A percentile compares a stretch with the other conserved stretches of the same genome.
phyloP scores from a whole-genome alignment of 2,329 filamentous ascomycete species.

The Ophiostoma pallidulum region DNA sequence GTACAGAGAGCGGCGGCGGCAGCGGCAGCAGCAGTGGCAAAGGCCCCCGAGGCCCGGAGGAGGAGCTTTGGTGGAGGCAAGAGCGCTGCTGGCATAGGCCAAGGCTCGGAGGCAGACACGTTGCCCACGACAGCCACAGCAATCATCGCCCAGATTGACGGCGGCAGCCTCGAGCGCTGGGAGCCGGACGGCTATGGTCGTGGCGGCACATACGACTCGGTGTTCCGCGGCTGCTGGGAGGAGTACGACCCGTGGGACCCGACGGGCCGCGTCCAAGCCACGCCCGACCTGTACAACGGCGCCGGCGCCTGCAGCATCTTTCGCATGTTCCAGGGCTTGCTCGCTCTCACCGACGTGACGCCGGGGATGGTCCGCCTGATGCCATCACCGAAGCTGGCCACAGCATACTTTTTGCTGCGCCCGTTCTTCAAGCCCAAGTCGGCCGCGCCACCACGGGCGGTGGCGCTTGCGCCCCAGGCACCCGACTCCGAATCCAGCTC shows the following conservation, averaged over 20 bases:
- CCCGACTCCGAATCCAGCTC: not conserved
- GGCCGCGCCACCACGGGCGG: too few species aligned
- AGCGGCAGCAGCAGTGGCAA: constrained; percentile 23
- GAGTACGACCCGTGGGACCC: constrained; percentile 48
- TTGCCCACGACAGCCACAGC: constrained; percentile 36
- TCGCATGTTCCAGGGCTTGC: constrained; percentile 49
- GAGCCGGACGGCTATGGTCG: constrained; percentile 58
- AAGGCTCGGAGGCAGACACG: too few species aligned
- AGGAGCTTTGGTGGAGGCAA: too few species aligned
- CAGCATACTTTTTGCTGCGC: constrained; percentile 39
- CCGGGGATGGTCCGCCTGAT: constrained; percentile 38
- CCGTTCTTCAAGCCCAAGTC: constrained; percentile 42
- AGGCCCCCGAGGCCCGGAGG: too few species aligned
- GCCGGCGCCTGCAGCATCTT: constrained; percentile 49
- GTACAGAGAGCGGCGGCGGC: constrained; percentile 18
- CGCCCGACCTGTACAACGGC: constrained; percentile 48
- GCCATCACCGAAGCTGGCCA: constrained; percentile 38
- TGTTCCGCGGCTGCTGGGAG: constrained; percentile 47
- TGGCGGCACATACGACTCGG: constrained; percentile 43
- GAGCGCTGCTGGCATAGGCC: too few species aligned
- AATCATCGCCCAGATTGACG: constrained; percentile 58
- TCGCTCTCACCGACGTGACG: constrained; percentile 43
- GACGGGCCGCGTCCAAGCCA: constrained; percentile 41
- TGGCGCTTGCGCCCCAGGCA: too few species aligned
- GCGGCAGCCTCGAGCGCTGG: constrained; percentile 63